phyloP scores from a whole-genome alignment of 495 filamentous ascomycete genomes.

The Lasiosphaeria hispida region DNA sequence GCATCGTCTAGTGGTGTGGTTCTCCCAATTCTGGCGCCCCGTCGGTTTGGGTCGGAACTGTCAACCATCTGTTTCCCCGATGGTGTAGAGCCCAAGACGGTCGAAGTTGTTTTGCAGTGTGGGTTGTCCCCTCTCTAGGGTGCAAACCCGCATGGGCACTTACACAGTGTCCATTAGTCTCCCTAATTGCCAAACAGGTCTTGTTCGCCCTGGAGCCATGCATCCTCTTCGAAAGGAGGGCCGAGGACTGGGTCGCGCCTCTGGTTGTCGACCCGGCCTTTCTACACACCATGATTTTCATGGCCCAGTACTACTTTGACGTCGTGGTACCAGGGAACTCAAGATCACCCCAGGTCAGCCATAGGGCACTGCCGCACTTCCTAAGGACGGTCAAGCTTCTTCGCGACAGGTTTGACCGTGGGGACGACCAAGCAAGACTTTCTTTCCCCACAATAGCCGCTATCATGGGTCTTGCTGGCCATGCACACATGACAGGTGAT shows the following conservation, averaged over 20 bases:
- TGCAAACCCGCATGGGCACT: constrained; percentile 6
- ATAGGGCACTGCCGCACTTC: constrained; percentile 23
- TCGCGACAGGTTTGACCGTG: constrained; percentile 30
- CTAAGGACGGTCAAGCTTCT: constrained; percentile 34
- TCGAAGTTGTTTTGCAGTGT: constrained; percentile 5
- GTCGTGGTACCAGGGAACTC: not conserved
- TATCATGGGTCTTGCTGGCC: constrained; percentile 2
- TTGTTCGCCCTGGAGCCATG: constrained; percentile 41
- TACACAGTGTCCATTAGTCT: constrained; percentile 30
- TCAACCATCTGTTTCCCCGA: constrained; percentile 4
- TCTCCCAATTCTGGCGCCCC: not conserved
- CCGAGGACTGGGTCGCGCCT: constrained; percentile 33
- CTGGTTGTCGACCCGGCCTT: constrained; percentile 37
- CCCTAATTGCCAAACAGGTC: constrained; percentile 36
- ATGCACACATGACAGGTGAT: constrained; percentile 8
- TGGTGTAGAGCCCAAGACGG: not conserved
- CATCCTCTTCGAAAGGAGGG: constrained; percentile 33
- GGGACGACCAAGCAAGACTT: not conserved
- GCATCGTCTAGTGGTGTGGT: too few species aligned
- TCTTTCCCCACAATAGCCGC: constrained; percentile 8
- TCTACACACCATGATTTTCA: constrained; percentile 40
- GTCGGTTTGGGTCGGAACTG: constrained; percentile 1
- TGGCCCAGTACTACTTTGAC: constrained; percentile 35
- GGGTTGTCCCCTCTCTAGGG: not conserved
- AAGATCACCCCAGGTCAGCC: not conserved